A percentile compares a stretch with the other conserved stretches of the same genome.
phyloP scores from a whole-genome alignment of 345 rosid genomes.

The Kandelia obovata region DNA sequence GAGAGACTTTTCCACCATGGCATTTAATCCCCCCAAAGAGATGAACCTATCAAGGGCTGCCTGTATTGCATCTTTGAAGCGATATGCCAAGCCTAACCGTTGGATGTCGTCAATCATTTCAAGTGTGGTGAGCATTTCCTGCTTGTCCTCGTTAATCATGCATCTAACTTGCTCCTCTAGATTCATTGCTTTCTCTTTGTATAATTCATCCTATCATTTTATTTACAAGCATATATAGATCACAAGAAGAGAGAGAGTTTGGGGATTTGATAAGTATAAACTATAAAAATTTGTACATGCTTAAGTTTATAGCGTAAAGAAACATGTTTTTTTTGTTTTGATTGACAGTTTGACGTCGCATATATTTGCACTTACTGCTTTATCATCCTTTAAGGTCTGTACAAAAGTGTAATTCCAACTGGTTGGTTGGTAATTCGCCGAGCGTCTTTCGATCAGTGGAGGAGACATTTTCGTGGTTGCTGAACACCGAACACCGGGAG shows the following conservation, averaged over 20 bases:
- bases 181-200: slow-evolving; percentile 11
- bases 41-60: slow-evolving; percentile 19
- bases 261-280: no score
- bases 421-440: slow-evolving; percentile 9
- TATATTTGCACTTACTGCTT: not conserved
- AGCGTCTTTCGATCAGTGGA: not conserved
- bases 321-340: no score
- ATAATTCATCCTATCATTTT: slow-evolving; percentile 9
- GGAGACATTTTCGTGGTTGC: not conserved
- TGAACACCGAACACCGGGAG: not conserved
- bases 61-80: slow-evolving; percentile 31
- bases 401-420: slow-evolving; percentile 7
- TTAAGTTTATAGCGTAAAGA: no score
- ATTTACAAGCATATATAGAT: no score
- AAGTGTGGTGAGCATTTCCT: slow-evolving; percentile 15
- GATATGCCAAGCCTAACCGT: slow-evolving; percentile 35
- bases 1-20: slow-evolving; percentile 11
- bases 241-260: no score
- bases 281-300: no score
- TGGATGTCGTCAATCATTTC: slow-evolving; percentile 43
- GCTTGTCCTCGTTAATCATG: slow-evolving; percentile 14
- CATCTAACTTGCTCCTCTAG: slow-evolving; percentile 33
- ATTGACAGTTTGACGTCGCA: no score
- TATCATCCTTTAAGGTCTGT: slow-evolving; percentile 1
- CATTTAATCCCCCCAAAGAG: not conserved